phyloP scores from a whole-genome alignment of 177 flowering plant species.

The Vitis hybrid region DNA sequence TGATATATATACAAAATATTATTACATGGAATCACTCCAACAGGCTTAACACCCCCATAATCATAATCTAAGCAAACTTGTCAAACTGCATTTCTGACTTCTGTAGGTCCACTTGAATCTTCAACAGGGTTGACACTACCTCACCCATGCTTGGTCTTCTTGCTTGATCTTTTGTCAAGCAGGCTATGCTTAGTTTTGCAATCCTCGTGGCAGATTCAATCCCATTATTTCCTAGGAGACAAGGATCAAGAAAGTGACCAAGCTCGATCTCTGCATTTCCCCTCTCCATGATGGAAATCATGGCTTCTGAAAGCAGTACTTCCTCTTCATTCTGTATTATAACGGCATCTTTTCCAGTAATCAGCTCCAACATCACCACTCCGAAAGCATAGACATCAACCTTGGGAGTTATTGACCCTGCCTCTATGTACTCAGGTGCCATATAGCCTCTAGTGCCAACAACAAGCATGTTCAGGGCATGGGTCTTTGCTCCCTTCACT shows the following conservation, averaged over 20 bases:
- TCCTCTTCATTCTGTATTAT: slow-evolving; percentile 20
- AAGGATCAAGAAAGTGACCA: slow-evolving; percentile 31
- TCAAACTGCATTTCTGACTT: slow-evolving; percentile 1
- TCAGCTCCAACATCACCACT: slow-evolving; percentile 51
- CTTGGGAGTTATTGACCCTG: slow-evolving; percentile 37
- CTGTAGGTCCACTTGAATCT: slow-evolving; percentile 27
- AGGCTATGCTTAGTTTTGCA: slow-evolving; percentile 28
- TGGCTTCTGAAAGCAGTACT: slow-evolving; percentile 24
- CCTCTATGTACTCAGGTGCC: slow-evolving; percentile 56
- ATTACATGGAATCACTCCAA: slow-evolving; percentile 20
- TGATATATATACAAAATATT: background rate
- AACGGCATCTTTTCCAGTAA: slow-evolving; percentile 44
- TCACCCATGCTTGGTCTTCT: slow-evolving; percentile 45
- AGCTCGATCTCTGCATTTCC: slow-evolving; percentile 27
- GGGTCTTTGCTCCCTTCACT: slow-evolving; percentile 7
- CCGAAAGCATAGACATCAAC: slow-evolving; percentile 58
- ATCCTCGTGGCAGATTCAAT: slow-evolving; percentile 21
- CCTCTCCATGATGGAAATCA: slow-evolving; percentile 17
- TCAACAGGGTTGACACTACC: slow-evolving; percentile 30
- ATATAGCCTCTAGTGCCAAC: slow-evolving; percentile 52
- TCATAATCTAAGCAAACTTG: background rate
- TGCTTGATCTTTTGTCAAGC: slow-evolving; percentile 34
- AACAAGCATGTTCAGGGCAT: slow-evolving; percentile 17
- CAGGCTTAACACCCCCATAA: slow-evolving; percentile 22
- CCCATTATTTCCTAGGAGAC: slow-evolving; percentile 14